Evolutionary conservation across 192 early-diverging fungal genomes (phyloP), one percentile per base, ranked within the genome.

Genomic region (Coemansia sp.): DNA sequence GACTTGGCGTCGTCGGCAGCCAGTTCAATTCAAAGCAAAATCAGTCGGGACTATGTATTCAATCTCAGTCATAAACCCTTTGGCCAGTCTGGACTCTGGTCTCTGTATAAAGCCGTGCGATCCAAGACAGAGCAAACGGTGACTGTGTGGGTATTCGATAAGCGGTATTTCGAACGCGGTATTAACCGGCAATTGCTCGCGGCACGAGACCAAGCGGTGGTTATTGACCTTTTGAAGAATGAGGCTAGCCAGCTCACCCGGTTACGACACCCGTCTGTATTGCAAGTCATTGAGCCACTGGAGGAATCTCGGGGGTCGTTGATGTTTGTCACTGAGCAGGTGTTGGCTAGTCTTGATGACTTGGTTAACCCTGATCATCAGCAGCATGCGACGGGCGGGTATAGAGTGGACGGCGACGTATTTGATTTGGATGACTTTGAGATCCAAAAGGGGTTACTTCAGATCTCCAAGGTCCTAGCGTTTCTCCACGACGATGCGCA

Each of bases 371-470:
- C 86, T 58, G 74, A 79, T 32, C 2, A 35, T 27, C 22, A 75
- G 80, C 32, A 86, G 43, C 47, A 75, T 62, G 41, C 59, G 24
- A 59, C 41, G 11, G 49, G 71, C 27, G 38, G 39, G 3, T 34
- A 47, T 11, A 32, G 7, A 9, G 74, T 68, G 12, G 80, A 84
- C 9, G 83, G 78, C 18, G 84, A 86, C 9, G 83, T 80, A 37
- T 87, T 87, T 65, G 89, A 89, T 34, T 70, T 94, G 68, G 93
- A 94, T 62, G 90, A 92, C 52, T 71, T 94, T 50, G 91, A 91
- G 86, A 86, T 93, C 47, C 92, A 92, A 70, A 91, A 90, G 71
- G 93, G 93, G 1, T 65, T 95, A 20, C 69, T 91, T 12, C 90
- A 92, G 69, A 74, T 93, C 10, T 79, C 86, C 44, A 87, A 86